Conservation (phyloP, 805 yeast genomes). For the Wickerhamiella qilinensis region DNA sequence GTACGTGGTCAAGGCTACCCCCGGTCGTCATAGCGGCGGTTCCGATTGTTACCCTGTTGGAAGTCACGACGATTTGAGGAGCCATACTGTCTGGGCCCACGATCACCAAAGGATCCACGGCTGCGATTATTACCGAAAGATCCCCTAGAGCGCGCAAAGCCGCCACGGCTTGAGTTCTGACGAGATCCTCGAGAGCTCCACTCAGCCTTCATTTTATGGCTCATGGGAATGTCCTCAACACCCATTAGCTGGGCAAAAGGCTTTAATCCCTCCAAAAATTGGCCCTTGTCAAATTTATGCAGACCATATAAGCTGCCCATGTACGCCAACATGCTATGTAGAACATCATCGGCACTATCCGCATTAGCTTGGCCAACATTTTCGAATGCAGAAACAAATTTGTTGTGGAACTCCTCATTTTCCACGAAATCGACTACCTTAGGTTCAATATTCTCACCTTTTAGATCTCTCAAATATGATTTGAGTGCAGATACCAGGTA, state of each 20-base stretch:
- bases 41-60: too few species aligned
- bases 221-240: background rate
- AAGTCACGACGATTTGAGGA: too few species aligned
- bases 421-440: background rate
- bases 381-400: background rate
- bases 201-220: background rate
- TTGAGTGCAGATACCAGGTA: constrained; percentile 26
- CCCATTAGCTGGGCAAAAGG: background rate
- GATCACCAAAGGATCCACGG: too few species aligned
- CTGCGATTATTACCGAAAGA: too few species aligned
- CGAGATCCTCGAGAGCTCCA: background rate
- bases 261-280: background rate
- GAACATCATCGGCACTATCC: background rate
- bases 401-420: background rate
- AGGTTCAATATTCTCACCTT: background rate
- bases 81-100: too few species aligned
- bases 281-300: background rate
- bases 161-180: too few species aligned
- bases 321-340: background rate
- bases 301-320: background rate
- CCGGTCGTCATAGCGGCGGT: too few species aligned
- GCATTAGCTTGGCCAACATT: background rate
- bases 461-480: background rate
- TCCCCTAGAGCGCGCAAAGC: too few species aligned
- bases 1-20: too few species aligned